Base-by-base conservation (phyloP, 139 green algal genomes). In the Chlorella sp. region DNA sequence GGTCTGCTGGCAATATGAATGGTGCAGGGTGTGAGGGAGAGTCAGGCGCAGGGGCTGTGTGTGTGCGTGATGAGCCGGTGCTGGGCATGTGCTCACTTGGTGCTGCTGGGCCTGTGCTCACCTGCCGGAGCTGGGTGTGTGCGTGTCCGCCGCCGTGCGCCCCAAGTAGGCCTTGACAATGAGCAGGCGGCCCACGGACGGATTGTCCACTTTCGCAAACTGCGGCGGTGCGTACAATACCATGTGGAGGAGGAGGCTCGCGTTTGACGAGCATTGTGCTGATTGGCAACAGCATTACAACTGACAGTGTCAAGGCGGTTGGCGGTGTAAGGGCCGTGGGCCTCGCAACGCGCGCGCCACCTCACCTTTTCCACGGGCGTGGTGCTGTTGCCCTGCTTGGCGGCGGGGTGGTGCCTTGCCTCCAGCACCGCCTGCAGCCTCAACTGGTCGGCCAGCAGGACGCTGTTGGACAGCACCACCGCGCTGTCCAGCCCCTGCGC, bases 161-260 rank as follows among this genome's bases (percentile, higher is more conserved):
- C 86, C 82, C 6, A 88, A 72, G 70, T 82, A 86, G 22, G 77
- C 80, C 65, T 87, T 88, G 50, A 82, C 80, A 22, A 89, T 74
- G 68, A 89, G 80, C 29, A 91, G 17, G 31, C 82, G 62, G 1
- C 75, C 75, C 3, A 55, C 42, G 0, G 35, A 30, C 1, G 67
- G 68, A 24, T 49, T 23, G 64, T 62, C 36, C 14, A 30, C 24
- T 35, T 67, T 67, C n/a, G n/a, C n/a, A n/a, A n/a, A 67, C 27
- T 29, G 24, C 61, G 17, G 24, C 61, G 27, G 34, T n/a, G 24
- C 22, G 4, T 31, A 10, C 20, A 30, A 22, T n/a, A 22, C 55
- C 22, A 64, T 10, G 20, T 10, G 17, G 14, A 30, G 26, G 55
- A n/a, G 27, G 26, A 64, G 55, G 55, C 14, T 31, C 20, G 27